Base-by-base conservation (phyloP, 176 grass and related monocot species). In the Musa troglodytarum region DNA sequence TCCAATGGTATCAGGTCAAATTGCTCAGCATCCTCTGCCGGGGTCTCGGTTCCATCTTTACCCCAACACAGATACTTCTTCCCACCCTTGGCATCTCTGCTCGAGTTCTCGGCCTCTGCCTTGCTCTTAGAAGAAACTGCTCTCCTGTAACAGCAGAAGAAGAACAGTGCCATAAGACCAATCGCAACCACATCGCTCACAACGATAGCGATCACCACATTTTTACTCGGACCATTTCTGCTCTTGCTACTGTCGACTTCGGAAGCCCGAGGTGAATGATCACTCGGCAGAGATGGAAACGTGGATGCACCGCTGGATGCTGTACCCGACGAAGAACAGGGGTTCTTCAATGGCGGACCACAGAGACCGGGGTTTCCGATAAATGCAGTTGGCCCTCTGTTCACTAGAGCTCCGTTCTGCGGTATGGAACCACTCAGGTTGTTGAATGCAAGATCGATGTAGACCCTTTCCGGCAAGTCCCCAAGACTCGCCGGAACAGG, bases 401-500 rank as follows among this genome's bases (percentile, higher is more conserved):
- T 69, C 67, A 69, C 67, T 29, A 69, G 29, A n/a, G 28, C 67
- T 16, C 67, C 67, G 17, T 69, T 69, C 67, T 69, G 67, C 3
- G 67, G 67, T 69, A 69, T 49, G 16, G 67, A 29, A 50, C 67
- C 67, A 19, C 67, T 69, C 26, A 69, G 67, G 16, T 50, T 69
- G 67, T 69, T 69, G 67, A 49, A 69, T 17, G 67, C 12, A 12
- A 69, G 67, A 69, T 69, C 67, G 7, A 69, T 69, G 9, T 69
- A 69, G 67, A 69, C 67, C 67, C 49, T 69, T 15, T 69, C 67
- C 26, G 67, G 67, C 67, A 69, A 69, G 49, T 50, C 49, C 34
- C 67, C 67, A 15, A 69, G 67, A 17, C 67, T 69, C 8, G 67
- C 34, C 25, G 67, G 67, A 69, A 69, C 49, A 8, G 28, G 3